Evolutionary conservation across 2,329 filamentous ascomycete genomes (phyloP).

Genomic region (Setomelanomma holmii): DNA sequence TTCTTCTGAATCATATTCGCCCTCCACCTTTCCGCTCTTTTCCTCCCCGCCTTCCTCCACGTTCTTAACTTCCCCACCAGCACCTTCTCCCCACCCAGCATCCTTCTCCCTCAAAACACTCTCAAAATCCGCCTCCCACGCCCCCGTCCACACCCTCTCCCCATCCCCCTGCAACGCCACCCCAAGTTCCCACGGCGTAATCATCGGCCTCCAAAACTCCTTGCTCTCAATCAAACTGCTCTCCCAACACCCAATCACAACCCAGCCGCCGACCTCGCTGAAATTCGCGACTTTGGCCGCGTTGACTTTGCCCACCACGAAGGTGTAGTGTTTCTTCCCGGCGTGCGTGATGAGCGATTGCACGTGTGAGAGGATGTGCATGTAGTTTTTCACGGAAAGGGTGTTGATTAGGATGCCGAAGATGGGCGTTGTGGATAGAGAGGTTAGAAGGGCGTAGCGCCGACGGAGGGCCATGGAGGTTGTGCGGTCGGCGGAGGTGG

Average conservation of each 20-base stretch:
- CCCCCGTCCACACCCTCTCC: slow-evolving; percentile 81
- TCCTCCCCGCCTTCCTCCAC: slow-evolving; percentile 55
- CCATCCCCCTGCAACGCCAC: slow-evolving; percentile 78
- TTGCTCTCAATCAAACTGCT: slow-evolving; percentile 89
- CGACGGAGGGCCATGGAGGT: slow-evolving; percentile 73
- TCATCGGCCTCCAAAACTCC: slow-evolving; percentile 85
- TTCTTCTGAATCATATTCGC: slow-evolving; percentile 71
- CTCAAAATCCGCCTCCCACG: slow-evolving; percentile 89
- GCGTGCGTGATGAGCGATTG: slow-evolving; percentile 75
- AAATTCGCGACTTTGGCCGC: slow-evolving; percentile 97
- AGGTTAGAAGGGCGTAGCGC: slow-evolving; percentile 85
- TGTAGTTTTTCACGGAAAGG: slow-evolving; percentile 88
- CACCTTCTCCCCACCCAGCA: neutral
- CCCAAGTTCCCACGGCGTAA: slow-evolving; percentile 93
- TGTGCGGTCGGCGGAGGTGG: slow-evolving; percentile 53
- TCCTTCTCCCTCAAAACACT: slow-evolving; percentile 58
- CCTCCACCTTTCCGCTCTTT: slow-evolving; percentile 11
- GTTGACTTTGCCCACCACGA: slow-evolving; percentile 96
- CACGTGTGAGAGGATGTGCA: slow-evolving; percentile 78
- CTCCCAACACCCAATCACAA: slow-evolving; percentile 98
- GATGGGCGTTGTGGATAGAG: slow-evolving; percentile 79
- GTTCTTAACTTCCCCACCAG: slow-evolving; percentile 59
- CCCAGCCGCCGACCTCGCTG: slow-evolving; percentile 93
- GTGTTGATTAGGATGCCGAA: slow-evolving; percentile 97
- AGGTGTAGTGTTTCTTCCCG: slow-evolving; percentile 94